Percentiles rank a stretch among this genome's conserved stretches.
Evolutionary conservation across 2,329 filamentous ascomycete genomes (phyloP).

Genomic region (Alternaria incomplexa): DNA sequence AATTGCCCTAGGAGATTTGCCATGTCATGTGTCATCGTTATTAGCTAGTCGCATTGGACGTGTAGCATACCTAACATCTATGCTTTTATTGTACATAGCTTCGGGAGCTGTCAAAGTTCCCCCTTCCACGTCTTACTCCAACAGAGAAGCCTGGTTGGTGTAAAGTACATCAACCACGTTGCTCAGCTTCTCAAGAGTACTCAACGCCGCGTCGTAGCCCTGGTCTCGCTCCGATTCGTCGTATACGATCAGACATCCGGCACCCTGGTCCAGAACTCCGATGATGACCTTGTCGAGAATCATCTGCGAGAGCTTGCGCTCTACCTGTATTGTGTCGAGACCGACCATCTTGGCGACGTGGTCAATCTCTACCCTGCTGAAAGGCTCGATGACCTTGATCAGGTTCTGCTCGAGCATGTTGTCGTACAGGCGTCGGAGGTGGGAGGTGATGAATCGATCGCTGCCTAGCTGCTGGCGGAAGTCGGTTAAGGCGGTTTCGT

Average conservation of each 20-base stretch:
- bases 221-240: constrained; percentile 94
- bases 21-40: constrained; percentile 22
- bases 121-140: constrained; percentile 69
- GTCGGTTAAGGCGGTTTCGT: constrained; percentile 86
- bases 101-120: constrained; percentile 3
- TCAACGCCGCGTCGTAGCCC: constrained; percentile 90
- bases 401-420: constrained; percentile 99
- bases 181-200: constrained; percentile 95
- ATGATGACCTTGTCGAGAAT: constrained; percentile 99
- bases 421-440: constrained; percentile 94
- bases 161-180: constrained; percentile 97
- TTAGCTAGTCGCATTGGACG: constrained; percentile 21
- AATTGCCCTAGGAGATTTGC: not conserved
- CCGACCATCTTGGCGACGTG: constrained; percentile 98
- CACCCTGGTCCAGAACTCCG: constrained; percentile 94
- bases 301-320: constrained; percentile 99
- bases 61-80: constrained; percentile 26
- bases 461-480: constrained; percentile 94
- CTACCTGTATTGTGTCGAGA: constrained; percentile 93
- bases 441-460: constrained; percentile 95
- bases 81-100: constrained; percentile 42
- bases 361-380: constrained; percentile 93
- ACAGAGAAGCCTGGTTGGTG: constrained; percentile 92
- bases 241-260: constrained; percentile 96
- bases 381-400: constrained; percentile 99